Conservation (phyloP, 768 basidiomycete genomes). For the Amanita exitialis region DNA sequence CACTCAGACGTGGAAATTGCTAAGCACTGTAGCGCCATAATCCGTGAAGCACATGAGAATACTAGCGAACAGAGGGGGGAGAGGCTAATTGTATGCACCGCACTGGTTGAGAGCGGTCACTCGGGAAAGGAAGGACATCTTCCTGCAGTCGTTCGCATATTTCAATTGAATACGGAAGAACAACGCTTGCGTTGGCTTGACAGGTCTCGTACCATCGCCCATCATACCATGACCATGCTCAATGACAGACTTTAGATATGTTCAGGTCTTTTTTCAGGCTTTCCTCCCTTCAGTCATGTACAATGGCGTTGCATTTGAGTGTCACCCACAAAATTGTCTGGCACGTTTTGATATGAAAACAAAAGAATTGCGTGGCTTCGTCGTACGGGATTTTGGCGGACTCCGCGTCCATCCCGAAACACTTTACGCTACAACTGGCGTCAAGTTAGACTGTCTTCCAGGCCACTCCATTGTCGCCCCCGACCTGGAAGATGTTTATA, state of each 20-base stretch:
- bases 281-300: conserved; percentile 43
- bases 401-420: conserved; percentile 43
- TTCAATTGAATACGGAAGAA: conserved; percentile 39
- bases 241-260: conserved; percentile 25
- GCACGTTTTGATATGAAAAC: conserved; percentile 40
- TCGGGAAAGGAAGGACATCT: conserved; percentile 31
- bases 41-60: conserved; percentile 44
- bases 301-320: conserved; percentile 51
- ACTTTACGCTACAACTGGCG: conserved; percentile 37
- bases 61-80: conserved; percentile 36
- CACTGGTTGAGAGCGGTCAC: conserved; percentile 46
- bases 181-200: conserved; percentile 40
- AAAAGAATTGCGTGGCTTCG: conserved; percentile 41
- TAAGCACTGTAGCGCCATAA: conserved; percentile 42
- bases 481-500: conserved; percentile 45
- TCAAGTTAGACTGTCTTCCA: conserved; percentile 34
- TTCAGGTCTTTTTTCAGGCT: conserved; percentile 39
- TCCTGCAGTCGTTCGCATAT: conserved; percentile 39
- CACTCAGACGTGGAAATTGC: conserved; percentile 39
- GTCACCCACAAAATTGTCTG: conserved; percentile 51
- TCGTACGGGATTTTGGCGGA: conserved; percentile 51
- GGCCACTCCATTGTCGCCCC: conserved; percentile 41
- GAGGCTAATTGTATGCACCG: conserved; percentile 45
- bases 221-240: background rate
- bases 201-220: conserved; percentile 22